phyloP scores from a whole-genome alignment of 805 yeast species.

The Wickerhamomyces pijperi region DNA sequence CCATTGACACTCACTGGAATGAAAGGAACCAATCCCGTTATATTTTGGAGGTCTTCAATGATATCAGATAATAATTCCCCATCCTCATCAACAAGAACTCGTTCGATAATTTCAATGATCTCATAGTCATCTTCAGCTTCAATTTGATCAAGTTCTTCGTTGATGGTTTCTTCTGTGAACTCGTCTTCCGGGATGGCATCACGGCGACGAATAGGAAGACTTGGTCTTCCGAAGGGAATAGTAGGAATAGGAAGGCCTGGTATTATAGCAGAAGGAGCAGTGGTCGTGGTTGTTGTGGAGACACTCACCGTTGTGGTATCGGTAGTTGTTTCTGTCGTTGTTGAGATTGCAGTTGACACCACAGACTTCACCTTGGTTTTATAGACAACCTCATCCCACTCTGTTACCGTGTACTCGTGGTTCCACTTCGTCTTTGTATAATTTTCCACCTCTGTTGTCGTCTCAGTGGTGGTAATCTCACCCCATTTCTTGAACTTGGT shows the following conservation, averaged over 20 bases:
- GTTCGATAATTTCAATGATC: neutral
- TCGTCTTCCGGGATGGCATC: neutral
- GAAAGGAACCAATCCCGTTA: neutral
- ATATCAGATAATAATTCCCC: neutral
- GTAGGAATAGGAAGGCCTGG: too few relatives aligned
- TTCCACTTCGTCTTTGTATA: slow-evolving; percentile 10
- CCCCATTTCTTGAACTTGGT: slow-evolving; percentile 9
- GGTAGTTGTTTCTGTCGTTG: slow-evolving; percentile 5
- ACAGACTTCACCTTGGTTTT: slow-evolving; percentile 10
- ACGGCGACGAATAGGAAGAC: neutral
- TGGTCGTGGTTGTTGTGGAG: slow-evolving; percentile 4
- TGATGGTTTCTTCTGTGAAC: neutral
- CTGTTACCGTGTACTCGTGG: slow-evolving; percentile 16
- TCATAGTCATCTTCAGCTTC: slow-evolving; percentile 1
- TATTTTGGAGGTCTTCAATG: neutral
- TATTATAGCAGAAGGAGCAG: slow-evolving; percentile 7
- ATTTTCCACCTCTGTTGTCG: slow-evolving; percentile 13
- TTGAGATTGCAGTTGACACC: slow-evolving; percentile 4
- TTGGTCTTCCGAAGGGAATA: neutral
- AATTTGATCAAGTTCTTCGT: neutral
- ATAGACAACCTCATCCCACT: slow-evolving; percentile 14
- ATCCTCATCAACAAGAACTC: neutral
- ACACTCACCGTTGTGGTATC: slow-evolving; percentile 4
- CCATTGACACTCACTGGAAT: neutral
- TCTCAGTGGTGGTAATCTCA: slow-evolving; percentile 6